Base-by-base conservation (phyloP, 805 yeast species). In the Teunomyces aglyptinius region DNA sequence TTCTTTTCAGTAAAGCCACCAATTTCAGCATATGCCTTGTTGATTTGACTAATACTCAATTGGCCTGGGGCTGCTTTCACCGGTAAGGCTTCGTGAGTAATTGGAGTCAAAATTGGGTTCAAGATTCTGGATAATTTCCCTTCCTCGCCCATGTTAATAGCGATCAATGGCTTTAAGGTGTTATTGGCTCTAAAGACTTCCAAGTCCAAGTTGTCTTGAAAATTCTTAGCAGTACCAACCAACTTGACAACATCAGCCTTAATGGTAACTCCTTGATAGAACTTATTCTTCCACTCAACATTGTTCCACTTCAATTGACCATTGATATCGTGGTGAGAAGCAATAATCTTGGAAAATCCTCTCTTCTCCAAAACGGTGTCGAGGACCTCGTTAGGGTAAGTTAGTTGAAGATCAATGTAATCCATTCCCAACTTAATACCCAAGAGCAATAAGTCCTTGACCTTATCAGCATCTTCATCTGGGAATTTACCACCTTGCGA, bases 401-500 rank as follows among this genome's bases (percentile, higher is more conserved):
- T 76, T 48, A 91, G 74, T 63, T 90, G 95, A 44, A 92, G 67
- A 56, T 91, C 96, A 55, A 91, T 77, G 59, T 72, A 90, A 50
- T 85, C 92, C 49, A 89, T 82, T 43, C 96, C 96, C 49, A 85
- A 68, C 62, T 81, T 85, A 61, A 86, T 74, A 2, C 90, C 97
- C 47, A 85, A 68, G 31, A 64, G 57, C 44, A 80, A 72, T 48
- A 90, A 75, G 12, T 66, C 61, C 49, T 72, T 76, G 47, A 88
- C 76, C 16, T 66, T 57, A 4, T 64, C 75, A 22, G 59, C 56
- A 11, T 78, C 81, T 6, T 70, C 70, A 58, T 86, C 89, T 1
- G 86, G 86, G 68, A 89, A 87, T 36, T 71, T 63, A 19, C 97
- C 97, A 41, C 97, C 97, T 67, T 90, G 96, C 3, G 82, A 70